Conservation (phyloP, 2,329 filamentous ascomycete species). For the Colletotrichum navitas region DNA sequence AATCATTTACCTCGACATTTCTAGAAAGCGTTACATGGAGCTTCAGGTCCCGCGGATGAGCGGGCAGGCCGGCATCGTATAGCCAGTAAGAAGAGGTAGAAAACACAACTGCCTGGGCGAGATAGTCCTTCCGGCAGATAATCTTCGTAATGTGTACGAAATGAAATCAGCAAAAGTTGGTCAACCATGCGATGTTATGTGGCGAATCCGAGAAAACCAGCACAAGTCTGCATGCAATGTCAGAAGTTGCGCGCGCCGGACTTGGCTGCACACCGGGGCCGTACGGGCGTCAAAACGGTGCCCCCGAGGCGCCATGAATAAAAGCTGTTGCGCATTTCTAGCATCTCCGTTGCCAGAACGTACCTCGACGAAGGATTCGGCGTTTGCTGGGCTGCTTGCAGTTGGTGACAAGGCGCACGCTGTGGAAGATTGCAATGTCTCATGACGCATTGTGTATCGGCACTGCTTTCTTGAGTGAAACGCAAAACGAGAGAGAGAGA, state of each 20-base stretch:
- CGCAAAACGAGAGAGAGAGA: not conserved
- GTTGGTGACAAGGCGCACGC: not conserved
- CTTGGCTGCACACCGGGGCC: not conserved
- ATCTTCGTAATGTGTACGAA: constrained; percentile 39
- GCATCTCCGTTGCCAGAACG: not conserved
- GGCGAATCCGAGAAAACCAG: not conserved
- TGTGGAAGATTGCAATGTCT: not conserved
- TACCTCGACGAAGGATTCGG: constrained; percentile 8
- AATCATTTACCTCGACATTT: constrained; percentile 9
- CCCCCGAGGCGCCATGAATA: not conserved
- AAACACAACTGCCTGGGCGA: not conserved
- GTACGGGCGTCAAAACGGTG: not conserved
- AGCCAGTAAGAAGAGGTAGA: not conserved
- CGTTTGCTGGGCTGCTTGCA: not conserved
- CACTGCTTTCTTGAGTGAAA: not conserved
- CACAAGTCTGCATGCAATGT: not conserved
- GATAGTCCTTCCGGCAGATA: constrained; percentile 21
- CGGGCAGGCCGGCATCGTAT: not conserved
- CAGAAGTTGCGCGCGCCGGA: not conserved
- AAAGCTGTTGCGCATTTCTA: not conserved
- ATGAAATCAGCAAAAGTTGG: not conserved
- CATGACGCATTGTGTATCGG: not conserved
- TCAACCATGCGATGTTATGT: not conserved
- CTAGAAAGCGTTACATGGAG: constrained; percentile 15
- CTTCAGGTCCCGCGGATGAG: not conserved